Conservation (phyloP, 2,329 filamentous ascomycete species). For the Dendrostoma leiphaemia region DNA sequence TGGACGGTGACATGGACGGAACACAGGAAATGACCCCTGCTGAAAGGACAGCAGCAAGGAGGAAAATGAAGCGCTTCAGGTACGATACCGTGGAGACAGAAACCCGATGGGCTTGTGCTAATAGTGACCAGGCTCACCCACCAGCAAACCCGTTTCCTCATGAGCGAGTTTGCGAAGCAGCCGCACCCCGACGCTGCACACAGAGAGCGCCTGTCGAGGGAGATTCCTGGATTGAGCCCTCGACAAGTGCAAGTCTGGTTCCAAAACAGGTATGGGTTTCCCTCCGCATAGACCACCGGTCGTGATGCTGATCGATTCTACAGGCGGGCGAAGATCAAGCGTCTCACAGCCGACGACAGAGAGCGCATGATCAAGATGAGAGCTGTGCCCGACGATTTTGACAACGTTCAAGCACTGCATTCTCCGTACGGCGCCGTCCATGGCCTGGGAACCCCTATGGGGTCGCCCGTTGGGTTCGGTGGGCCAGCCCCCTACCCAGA, state of each 20-base stretch:
- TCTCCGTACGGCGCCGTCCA: conserved; percentile 64
- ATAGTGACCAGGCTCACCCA: conserved; percentile 70
- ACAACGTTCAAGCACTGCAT: conserved; percentile 67
- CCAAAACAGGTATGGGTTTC: conserved; percentile 82
- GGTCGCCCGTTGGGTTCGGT: conserved; percentile 49
- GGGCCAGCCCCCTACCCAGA: conserved; percentile 50
- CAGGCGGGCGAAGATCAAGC: conserved; percentile 70
- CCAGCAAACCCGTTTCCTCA: conserved; percentile 94
- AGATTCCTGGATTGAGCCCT: conserved; percentile 88
- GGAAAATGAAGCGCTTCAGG: conserved; percentile 80
- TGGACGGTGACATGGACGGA: conserved; percentile 47
- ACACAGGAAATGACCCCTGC: conserved; percentile 51
- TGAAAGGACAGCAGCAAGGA: conserved; percentile 54
- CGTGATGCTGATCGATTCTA: conserved; percentile 18
- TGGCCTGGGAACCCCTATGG: conserved; percentile 45
- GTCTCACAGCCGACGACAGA: conserved; percentile 66
- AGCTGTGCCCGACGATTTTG: conserved; percentile 68
- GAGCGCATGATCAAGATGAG: conserved; percentile 72
- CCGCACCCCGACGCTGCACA: conserved; percentile 92
- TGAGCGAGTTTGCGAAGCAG: conserved; percentile 95
- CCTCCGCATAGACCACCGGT: neutral
- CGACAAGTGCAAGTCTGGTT: conserved; percentile 98
- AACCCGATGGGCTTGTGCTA: conserved; percentile 26
- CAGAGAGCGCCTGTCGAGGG: conserved; percentile 78
- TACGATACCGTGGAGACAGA: conserved; percentile 34